Base-by-base conservation (phyloP, 306 rosid genomes). In the Gynostemma pentaphyllum region DNA sequence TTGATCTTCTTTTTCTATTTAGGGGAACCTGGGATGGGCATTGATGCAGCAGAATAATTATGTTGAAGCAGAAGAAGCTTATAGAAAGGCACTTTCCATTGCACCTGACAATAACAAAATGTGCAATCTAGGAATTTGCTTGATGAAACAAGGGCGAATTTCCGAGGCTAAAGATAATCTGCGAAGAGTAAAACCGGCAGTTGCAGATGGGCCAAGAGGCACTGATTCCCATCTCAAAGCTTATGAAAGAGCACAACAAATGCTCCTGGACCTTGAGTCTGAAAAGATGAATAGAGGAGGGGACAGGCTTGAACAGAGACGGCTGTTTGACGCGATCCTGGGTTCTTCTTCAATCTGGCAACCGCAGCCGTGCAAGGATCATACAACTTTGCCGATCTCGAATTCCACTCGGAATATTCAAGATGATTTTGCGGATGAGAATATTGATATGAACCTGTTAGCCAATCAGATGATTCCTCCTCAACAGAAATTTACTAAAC, bases 281-380 rank as follows among this genome's bases (percentile, higher is more conserved):
- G 99, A 88, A 52, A 81, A 74, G 88, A 81, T 94, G 94, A 88
- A 70, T 46, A 78, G 75, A 11, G 83, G 95, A 9, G 88, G 81
- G 0, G 99, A 94, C 66, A 75, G 95, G 39, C 37, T 94, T 5
- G 99, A 94, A 54, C 97, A 86, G 45, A 85, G 95, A 56, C 76
- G 94, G 29, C 89, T 94, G 65, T 94, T 94, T 10, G 99, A 94
- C 18, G 83, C 97, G 26, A 84, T 88, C 50, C 85, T 94, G 0
- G 97, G 99, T n/a, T 88, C 99, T 9, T 94, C 99, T 9, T 88
- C 97, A 4, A 86, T 94, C 9, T 94, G 99, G 99, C 99, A 94
- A 61, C 99, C 99, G 71, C 97, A 86, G 64, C 99, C 99, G 71
- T 94, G 99, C 78, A 89, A 80, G 71, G 99, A 94, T 52, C 77